phyloP scores from a whole-genome alignment of 441 rosid species.

The Kokia cookei region DNA sequence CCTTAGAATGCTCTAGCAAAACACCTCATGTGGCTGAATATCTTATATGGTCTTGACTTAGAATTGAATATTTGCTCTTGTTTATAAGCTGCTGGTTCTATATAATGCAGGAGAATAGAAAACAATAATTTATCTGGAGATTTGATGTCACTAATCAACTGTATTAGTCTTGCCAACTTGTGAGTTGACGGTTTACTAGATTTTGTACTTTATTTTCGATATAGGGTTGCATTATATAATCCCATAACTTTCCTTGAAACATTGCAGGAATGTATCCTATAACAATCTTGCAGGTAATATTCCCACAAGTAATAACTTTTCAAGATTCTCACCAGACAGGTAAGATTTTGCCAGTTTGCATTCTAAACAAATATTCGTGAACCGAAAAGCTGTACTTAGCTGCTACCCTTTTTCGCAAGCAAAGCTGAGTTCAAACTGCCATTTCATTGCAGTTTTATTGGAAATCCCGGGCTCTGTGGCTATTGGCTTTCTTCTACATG shows the following conservation, averaged over 20 bases:
- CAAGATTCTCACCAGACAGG: constrained; percentile 75
- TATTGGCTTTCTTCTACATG: constrained; percentile 64
- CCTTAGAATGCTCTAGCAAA: neutral
- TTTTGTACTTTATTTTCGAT: neutral
- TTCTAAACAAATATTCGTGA: neutral
- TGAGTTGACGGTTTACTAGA: constrained; percentile 25
- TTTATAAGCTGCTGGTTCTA: neutral
- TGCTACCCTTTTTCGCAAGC: neutral
- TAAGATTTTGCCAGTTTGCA: constrained; percentile 3
- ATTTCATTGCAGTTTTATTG: constrained; percentile 53
- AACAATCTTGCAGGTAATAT: constrained; percentile 75
- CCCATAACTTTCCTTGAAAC: neutral
- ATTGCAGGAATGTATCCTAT: constrained; percentile 73
- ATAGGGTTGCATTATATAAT: constrained; percentile 1
- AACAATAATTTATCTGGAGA: constrained; percentile 76
- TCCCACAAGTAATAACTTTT: constrained; percentile 71
- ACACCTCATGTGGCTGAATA: neutral
- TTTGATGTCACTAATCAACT: constrained; percentile 53
- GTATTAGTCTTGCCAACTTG: constrained; percentile 64
- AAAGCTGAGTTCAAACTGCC: neutral
- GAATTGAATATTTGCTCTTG: neutral
- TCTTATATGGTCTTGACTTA: neutral
- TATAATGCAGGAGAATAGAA: constrained; percentile 63
- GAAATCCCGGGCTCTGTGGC: constrained; percentile 79
- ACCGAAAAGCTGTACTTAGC: neutral